Percentiles rank a stretch among this genome's conserved stretches.
phyloP scores from a whole-genome alignment of 1,139 yeast species.

The Suhomyces coccinellae region DNA sequence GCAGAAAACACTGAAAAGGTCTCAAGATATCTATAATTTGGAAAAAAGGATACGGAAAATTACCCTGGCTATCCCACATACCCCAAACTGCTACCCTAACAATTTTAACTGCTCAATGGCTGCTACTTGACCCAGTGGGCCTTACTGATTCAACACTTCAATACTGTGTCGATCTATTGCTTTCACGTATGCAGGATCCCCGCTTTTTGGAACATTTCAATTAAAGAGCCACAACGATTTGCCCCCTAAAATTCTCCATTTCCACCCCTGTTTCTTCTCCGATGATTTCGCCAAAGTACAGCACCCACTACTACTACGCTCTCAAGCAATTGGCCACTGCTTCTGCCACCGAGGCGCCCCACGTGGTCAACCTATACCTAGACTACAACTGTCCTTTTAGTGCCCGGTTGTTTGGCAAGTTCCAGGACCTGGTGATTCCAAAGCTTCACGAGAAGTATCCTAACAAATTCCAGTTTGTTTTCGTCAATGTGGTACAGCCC shows the following conservation, averaged over 20 bases:
- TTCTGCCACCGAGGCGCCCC: constrained; percentile 26
- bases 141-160: too few species aligned
- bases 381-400: constrained; percentile 83
- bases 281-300: constrained; percentile 46
- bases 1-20: not conserved
- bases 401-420: constrained; percentile 59
- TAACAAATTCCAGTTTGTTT: constrained; percentile 54
- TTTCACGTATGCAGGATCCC: too few species aligned
- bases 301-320: constrained; percentile 37
- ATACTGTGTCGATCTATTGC: too few species aligned
- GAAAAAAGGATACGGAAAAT: too few species aligned
- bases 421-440: constrained; percentile 57
- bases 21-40: too few species aligned
- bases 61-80: too few species aligned
- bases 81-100: too few species aligned
- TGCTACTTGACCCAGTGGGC: too few species aligned
- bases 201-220: too few species aligned
- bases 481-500: constrained; percentile 74
- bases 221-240: not conserved
- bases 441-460: constrained; percentile 47
- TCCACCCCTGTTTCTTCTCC: not conserved
- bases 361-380: constrained; percentile 53
- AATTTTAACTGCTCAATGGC: too few species aligned
- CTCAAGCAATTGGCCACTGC: constrained; percentile 22
- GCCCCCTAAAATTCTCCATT: not conserved